Evolutionary conservation across 2,329 filamentous ascomycete species (phyloP).

Genomic region (Verticillium zaregamsianum): DNA sequence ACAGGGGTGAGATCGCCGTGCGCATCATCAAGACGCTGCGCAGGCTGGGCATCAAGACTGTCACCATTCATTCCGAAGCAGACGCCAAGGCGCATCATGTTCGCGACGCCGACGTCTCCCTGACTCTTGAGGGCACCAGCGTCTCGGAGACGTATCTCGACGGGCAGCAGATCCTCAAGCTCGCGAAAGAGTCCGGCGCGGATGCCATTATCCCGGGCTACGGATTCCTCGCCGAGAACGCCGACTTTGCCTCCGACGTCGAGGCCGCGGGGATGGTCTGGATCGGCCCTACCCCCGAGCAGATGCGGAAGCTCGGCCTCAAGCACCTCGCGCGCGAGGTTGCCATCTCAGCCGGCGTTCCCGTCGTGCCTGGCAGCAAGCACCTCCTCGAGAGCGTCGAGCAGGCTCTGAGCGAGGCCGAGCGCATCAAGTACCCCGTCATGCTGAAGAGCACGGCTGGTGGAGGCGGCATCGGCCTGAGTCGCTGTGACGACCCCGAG

Average conservation of each 20-base stretch:
- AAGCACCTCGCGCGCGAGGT: constrained; percentile 33
- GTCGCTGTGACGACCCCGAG: constrained; percentile 25
- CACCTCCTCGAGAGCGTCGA: constrained; percentile 19
- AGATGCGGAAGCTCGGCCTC: constrained; percentile 31
- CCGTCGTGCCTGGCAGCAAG: constrained; percentile 28
- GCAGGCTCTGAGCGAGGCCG: constrained; percentile 21
- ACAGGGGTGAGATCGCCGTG: constrained; percentile 71
- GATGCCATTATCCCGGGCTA: constrained; percentile 65
- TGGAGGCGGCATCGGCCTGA: constrained; percentile 40
- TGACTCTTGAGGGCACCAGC: constrained; percentile 53
- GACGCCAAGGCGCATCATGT: constrained; percentile 67
- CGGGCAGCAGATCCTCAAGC: constrained; percentile 52
- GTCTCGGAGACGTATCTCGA: constrained; percentile 57
- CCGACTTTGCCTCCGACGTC: constrained; percentile 53
- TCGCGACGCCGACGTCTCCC: constrained; percentile 60
- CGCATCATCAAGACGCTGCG: constrained; percentile 65
- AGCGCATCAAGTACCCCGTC: constrained; percentile 30
- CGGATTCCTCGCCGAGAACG: constrained; percentile 62
- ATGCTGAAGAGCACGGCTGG: constrained; percentile 46
- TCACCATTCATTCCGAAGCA: constrained; percentile 62
- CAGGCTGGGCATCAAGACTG: constrained; percentile 62
- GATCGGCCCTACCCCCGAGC: constrained; percentile 51
- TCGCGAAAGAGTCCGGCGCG: constrained; percentile 43
- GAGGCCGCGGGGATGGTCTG: constrained; percentile 51
- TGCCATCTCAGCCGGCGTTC: constrained; percentile 23